Evolutionary conservation across 805 yeast genomes (phyloP).

Genomic region (Cyberlindnera lachancei): DNA sequence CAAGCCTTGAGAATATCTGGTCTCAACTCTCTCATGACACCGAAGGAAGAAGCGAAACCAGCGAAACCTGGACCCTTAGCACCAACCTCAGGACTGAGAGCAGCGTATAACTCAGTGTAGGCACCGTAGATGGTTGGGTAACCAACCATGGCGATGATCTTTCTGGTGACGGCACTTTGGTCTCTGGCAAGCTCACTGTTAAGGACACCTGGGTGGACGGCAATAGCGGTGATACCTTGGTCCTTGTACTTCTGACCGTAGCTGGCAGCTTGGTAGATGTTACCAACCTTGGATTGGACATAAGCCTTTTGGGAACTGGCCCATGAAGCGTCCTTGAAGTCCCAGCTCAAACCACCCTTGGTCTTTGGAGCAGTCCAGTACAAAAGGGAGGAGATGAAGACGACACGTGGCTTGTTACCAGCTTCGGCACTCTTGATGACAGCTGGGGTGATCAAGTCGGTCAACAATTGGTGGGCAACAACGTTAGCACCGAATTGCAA

Average conservation of each 20-base stretch:
- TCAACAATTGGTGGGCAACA: slow-evolving; percentile 39
- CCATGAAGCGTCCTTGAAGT: slow-evolving; percentile 17
- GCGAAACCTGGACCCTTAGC: no score
- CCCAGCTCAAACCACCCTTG: slow-evolving; percentile 30
- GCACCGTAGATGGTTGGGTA: no score
- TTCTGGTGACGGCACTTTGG: no score
- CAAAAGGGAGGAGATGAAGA: slow-evolving; percentile 38
- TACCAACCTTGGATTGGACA: slow-evolving; percentile 38
- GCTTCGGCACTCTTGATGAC: slow-evolving; percentile 26
- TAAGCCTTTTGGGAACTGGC: slow-evolving; percentile 11
- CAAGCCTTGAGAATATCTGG: no score
- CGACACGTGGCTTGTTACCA: slow-evolving; percentile 29
- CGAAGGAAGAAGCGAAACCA: no score
- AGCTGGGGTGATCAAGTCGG: slow-evolving; percentile 31
- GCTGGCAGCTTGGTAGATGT: slow-evolving; percentile 27
- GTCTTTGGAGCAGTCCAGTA: slow-evolving; percentile 24
- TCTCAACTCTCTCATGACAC: no score
- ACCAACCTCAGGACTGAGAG: no score
- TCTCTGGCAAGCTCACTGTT: no score
- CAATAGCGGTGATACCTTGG: slow-evolving; percentile 24
- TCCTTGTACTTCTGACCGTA: slow-evolving; percentile 28
- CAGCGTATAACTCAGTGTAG: no score
- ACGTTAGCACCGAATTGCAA: slow-evolving; percentile 39
- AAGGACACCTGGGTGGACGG: no score
- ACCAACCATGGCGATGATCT: no score